A percentile compares a stretch with the other conserved stretches of the same genome.
phyloP scores from a whole-genome alignment of 2,329 filamentous ascomycete genomes.

The Harringtonia aguacate region DNA sequence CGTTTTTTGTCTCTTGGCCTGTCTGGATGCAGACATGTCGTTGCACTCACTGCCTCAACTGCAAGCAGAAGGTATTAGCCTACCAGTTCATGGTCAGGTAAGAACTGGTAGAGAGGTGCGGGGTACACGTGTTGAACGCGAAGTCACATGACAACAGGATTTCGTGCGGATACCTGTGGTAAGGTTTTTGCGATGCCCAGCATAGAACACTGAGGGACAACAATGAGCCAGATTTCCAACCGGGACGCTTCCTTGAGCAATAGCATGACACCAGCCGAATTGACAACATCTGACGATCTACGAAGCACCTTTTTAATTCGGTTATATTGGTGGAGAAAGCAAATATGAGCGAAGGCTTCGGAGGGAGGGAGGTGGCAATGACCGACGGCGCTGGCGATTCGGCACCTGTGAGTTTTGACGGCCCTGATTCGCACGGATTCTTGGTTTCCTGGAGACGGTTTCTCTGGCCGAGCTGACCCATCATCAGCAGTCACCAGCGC shows the following conservation, averaged over 20 bases:
- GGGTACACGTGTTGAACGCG: neutral
- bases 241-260: too few species aligned
- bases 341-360: neutral
- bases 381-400: neutral
- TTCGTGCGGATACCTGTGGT: neutral
- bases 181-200: too few species aligned
- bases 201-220: too few species aligned
- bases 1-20: slow-evolving; percentile 1
- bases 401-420: neutral
- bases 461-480: neutral
- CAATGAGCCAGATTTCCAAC: too few species aligned
- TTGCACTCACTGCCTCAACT: too few species aligned
- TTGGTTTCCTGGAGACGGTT: neutral
- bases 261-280: too few species aligned
- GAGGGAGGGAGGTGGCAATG: neutral
- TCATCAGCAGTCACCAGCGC: slow-evolving; percentile 1
- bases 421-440: too few species aligned
- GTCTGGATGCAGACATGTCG: neutral
- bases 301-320: too few species aligned
- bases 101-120: neutral
- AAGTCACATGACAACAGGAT: neutral
- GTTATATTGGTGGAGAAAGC: too few species aligned
- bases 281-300: neutral
- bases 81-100: too few species aligned
- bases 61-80: too few species aligned